Base-by-base conservation (phyloP, 208 protist genomes). In the Crithidia bombi region DNA sequence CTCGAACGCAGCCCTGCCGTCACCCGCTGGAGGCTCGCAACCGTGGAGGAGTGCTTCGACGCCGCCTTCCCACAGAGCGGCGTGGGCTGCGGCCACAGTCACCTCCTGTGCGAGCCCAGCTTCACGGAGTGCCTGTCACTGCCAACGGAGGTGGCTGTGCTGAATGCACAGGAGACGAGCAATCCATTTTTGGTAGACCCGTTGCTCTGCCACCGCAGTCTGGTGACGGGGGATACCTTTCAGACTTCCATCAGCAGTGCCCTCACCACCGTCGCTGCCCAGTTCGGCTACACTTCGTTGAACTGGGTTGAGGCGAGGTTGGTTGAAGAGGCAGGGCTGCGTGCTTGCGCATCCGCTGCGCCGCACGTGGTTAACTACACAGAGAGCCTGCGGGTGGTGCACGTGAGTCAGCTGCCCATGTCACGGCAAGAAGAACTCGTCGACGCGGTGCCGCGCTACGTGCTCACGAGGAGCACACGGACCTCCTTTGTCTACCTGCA, bases 141-240 rank as follows among this genome's bases (percentile, higher is more conserved):
- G 28, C 39, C 28, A 15, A 47, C 51, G 3, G 64, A 78, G 47
- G 64, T 86, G 17, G 49, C 44, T 26, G 30, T 95, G 49, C 69
- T 87, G 38, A 95, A 93, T 62, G 80, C 81, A 7, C 90, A 95
- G 63, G 81, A 95, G 49, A 92, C 83, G n/a, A 85, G 57, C n/a
- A 95, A 95, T 49, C 86, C 90, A 2, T 95, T 91, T 65, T 52
- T 80, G 9, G 35, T 93, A 32, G 90, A 95, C 55, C 25, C 68
- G 25, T 26, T 69, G 9, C 79, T 95, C 26, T 38, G 43, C 15
- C 90, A 95, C 69, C 71, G 44, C 49, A 44, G 85, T 41, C 51
- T 87, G n/a, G 21, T 80, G 28, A 77, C 75, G 9, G 67, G 71
- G 2, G 41, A 32, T 0, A 33, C 79, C 1, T 65, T 93, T 3